These are phyloP conservation scores for Microascus cirrosus DNA, from an alignment of 2,329 filamentous ascomycete species.

Conservation along the genomic window DNA sequence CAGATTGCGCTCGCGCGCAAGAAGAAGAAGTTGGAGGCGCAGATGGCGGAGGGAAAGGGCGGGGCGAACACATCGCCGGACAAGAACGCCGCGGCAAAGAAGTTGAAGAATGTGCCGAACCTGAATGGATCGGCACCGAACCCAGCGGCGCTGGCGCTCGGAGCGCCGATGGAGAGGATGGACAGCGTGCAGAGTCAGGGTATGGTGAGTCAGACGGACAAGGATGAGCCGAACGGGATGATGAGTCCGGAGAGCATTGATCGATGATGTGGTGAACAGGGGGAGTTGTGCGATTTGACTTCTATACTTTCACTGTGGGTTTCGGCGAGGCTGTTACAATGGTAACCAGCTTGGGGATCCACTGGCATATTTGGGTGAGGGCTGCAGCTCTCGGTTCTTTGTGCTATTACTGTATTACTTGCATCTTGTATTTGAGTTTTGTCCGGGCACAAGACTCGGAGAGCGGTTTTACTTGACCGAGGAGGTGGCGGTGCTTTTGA, in stretches of 20 bases:
- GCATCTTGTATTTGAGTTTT: background rate
- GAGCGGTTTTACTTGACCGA: too few species aligned
- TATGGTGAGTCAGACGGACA: constrained; percentile 54
- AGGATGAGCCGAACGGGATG: constrained; percentile 61
- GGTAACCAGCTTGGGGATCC: background rate
- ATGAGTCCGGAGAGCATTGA: constrained; percentile 76
- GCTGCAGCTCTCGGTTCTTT: background rate
- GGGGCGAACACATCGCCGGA: constrained; percentile 20
- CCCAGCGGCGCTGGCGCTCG: constrained; percentile 26
- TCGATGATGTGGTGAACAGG: background rate
- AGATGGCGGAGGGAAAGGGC: constrained; percentile 33
- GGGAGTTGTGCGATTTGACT: background rate
- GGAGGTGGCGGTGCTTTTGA: background rate
- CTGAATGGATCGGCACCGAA: constrained; percentile 24
- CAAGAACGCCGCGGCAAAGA: constrained; percentile 33
- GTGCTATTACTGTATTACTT: background rate
- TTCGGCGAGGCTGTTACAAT: background rate
- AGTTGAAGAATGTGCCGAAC: constrained; percentile 26
- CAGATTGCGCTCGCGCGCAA: constrained; percentile 78
- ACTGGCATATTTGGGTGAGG: background rate
- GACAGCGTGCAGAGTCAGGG: constrained; percentile 47
- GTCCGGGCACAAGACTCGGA: background rate
- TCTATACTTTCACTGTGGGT: background rate
- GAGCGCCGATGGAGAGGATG: constrained; percentile 42
- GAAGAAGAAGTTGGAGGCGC: constrained; percentile 67